These are phyloP conservation scores for Mucor lusitanicus DNA, from an alignment of 371 early-diverging fungal species.

Conservation along the genomic window DNA sequence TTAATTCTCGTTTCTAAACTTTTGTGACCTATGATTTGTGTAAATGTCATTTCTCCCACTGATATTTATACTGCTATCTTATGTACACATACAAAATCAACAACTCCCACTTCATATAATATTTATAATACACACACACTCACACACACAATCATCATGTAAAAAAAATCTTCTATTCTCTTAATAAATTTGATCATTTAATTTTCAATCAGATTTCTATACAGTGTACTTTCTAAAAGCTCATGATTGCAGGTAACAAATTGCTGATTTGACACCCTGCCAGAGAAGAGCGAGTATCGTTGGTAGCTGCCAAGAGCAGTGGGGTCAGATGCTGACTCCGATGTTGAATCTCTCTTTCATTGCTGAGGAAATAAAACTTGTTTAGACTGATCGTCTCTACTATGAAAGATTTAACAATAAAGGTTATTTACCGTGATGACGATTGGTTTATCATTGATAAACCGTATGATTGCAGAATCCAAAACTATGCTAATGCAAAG, in stretches of 20 bases:
- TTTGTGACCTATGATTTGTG: not conserved
- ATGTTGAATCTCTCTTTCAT: not conserved
- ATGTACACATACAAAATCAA: not conserved
- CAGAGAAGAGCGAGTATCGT: too few species aligned
- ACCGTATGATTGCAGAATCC: constrained; percentile 33
- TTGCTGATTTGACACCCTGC: too few species aligned
- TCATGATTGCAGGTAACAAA: not conserved
- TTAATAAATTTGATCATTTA: constrained; percentile 3
- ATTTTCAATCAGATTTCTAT: not conserved
- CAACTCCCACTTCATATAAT: not conserved
- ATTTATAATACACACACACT: not conserved
- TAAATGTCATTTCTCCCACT: not conserved
- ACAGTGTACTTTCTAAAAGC: not conserved
- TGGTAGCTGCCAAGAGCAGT: too few species aligned
- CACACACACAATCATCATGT: not conserved
- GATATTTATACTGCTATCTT: not conserved
- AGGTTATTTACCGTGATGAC: constrained; percentile 19
- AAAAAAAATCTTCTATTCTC: constrained; percentile 8
- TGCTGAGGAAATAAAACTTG: not conserved
- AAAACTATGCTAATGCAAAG: constrained; percentile 13
- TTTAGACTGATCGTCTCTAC: not conserved
- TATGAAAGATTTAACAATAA: not conserved
- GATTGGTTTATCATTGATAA: constrained; percentile 31
- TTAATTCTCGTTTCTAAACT: constrained; percentile 37
- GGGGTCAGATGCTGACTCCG: not conserved